These are phyloP conservation scores for Dictyostelium brefeldianum DNA, from an alignment of 78 protist species.

Conservation along the genomic window DNA sequence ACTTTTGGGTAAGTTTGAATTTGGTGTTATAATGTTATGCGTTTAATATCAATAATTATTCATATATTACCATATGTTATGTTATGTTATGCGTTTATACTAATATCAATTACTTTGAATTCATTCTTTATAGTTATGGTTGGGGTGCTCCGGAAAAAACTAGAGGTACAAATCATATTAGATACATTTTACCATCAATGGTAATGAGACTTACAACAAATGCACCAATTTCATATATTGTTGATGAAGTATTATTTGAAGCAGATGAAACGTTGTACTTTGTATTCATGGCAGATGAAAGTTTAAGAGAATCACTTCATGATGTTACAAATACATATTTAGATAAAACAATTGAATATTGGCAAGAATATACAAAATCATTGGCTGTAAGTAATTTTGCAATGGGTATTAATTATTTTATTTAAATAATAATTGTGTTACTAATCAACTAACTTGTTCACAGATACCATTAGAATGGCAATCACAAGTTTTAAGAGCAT, in stretches of 20 bases:
- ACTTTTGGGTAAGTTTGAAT: constrained; percentile 73
- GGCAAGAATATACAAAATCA: constrained; percentile 77
- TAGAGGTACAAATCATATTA: constrained; percentile 84
- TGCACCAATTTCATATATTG: constrained; percentile 86
- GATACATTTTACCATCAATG: constrained; percentile 75
- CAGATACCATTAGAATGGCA: constrained; percentile 89
- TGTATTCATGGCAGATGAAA: constrained; percentile 84
- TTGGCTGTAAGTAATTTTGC: constrained; percentile 52
- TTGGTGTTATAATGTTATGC: neutral
- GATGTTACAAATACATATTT: constrained; percentile 60
- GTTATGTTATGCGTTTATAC: too few species aligned
- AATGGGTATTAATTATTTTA: neutral
- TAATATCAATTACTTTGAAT: too few species aligned
- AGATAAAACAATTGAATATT: constrained; percentile 79
- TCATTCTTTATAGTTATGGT: constrained; percentile 53
- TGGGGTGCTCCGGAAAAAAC: constrained; percentile 85
- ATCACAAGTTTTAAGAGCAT: constrained; percentile 81
- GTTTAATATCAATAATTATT: too few species aligned
- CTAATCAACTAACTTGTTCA: neutral
- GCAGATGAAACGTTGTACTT: constrained; percentile 76
- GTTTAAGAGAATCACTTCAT: constrained; percentile 53
- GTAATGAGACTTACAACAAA: constrained; percentile 86
- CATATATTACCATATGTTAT: too few species aligned
- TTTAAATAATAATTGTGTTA: neutral
- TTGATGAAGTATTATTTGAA: constrained; percentile 82